These are phyloP conservation scores for Globisporangium rhizosaccharum DNA, from an alignment of 352 stramenopile genomes.

Conservation along the genomic window DNA sequence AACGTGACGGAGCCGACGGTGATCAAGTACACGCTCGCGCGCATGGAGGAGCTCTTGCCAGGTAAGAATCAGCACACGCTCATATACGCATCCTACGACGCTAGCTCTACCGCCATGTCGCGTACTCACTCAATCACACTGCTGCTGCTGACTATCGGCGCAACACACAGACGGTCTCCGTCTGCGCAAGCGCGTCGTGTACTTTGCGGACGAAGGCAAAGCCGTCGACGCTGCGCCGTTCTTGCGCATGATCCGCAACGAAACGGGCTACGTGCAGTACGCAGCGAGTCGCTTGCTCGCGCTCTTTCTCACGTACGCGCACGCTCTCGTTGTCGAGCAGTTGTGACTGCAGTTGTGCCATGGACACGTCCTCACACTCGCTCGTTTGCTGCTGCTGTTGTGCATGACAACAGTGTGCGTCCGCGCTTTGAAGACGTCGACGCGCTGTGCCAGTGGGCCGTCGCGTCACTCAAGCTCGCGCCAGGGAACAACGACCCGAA, in stretches of 20 bases:
- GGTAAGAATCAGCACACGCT: slow-evolving; percentile 21
- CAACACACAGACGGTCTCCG: slow-evolving; percentile 49
- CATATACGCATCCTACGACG: background rate
- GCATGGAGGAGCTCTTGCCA: slow-evolving; percentile 82
- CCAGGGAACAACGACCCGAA: slow-evolving; percentile 57
- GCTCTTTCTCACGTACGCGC: slow-evolving; percentile 74
- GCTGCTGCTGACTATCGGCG: background rate
- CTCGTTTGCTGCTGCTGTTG: background rate
- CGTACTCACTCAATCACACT: background rate
- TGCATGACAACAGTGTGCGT: slow-evolving; percentile 36
- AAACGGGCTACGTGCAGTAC: slow-evolving; percentile 83
- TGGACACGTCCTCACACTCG: background rate
- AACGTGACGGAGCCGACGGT: slow-evolving; percentile 86
- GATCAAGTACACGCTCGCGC: slow-evolving; percentile 81
- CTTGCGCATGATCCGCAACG: slow-evolving; percentile 78
- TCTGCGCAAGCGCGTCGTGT: slow-evolving; percentile 70
- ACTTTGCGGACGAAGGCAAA: slow-evolving; percentile 73
- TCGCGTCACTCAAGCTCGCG: slow-evolving; percentile 67
- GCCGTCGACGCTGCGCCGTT: slow-evolving; percentile 74
- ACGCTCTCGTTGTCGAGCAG: background rate
- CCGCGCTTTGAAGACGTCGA: slow-evolving; percentile 76
- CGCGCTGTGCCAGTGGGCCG: slow-evolving; percentile 69
- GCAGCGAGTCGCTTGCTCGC: slow-evolving; percentile 72
- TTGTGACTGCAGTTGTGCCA: background rate
- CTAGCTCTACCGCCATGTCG: background rate